These are phyloP conservation scores for Raphidocelis subcapitata DNA, from an alignment of 139 green algal genomes.

Conservation along the genomic window DNA sequence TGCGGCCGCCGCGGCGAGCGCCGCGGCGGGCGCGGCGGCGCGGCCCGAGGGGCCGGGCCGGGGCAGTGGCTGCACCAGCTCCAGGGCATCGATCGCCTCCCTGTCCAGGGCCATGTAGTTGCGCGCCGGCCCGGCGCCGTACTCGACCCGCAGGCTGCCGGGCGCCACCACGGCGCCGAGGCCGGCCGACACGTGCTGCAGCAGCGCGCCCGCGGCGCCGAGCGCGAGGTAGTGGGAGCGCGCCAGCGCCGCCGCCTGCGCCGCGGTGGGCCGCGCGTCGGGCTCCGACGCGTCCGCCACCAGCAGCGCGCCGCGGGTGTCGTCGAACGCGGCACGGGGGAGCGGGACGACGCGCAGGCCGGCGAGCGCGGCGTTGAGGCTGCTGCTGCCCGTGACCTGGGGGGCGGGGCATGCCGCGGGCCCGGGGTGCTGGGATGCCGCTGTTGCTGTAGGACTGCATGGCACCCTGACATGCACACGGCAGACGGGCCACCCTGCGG, in stretches of 20 bases:
- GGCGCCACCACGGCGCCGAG: neutral
- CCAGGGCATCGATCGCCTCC: slow-evolving; percentile 41
- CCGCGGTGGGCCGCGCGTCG: neutral
- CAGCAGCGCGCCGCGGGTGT: slow-evolving; percentile 13
- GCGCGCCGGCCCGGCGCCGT: slow-evolving; percentile 5
- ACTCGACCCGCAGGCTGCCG: slow-evolving; percentile 18
- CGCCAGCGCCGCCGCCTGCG: neutral
- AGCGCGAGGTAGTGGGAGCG: slow-evolving; percentile 55
- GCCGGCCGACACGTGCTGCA: slow-evolving; percentile 47
- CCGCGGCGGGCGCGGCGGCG: slow-evolving; percentile 10
- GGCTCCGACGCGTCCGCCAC: slow-evolving; percentile 17
- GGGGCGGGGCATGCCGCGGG: neutral
- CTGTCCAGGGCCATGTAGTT: slow-evolving; percentile 69
- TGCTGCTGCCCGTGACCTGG: too few species aligned
- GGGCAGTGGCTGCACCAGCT: slow-evolving; percentile 36
- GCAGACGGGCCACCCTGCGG: too few species aligned
- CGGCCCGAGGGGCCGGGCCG: neutral
- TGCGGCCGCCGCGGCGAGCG: neutral
- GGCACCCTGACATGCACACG: too few species aligned
- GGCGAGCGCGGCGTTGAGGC: neutral
- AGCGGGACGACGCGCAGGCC: neutral
- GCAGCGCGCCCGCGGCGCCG: slow-evolving; percentile 64
- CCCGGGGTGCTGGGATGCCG: slow-evolving; percentile 21
- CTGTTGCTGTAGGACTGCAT: too few species aligned
- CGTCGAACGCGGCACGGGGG: slow-evolving; percentile 20